These are phyloP conservation scores for Allomyces macrogynus DNA, from an alignment of 192 early-diverging fungal genomes.

Conservation along the genomic window DNA sequence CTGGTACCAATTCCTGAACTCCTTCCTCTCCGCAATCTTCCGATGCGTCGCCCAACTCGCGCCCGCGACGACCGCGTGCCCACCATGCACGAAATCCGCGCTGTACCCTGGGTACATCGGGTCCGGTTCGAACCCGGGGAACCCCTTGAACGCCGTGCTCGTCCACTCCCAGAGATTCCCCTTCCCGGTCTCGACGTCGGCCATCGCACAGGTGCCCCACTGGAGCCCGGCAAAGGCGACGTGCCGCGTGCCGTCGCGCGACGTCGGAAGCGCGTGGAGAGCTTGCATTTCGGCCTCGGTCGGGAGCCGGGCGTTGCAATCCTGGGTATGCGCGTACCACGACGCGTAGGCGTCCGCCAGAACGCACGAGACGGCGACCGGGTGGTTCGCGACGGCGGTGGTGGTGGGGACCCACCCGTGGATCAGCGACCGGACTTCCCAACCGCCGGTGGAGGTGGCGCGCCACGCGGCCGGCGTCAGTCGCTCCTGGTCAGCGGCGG, in stretches of 20 bases:
- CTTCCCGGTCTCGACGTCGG: conserved; percentile 14
- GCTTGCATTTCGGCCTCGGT: conserved; percentile 49
- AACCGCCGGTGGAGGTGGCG: no score
- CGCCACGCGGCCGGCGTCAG: no score
- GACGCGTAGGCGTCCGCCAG: conserved; percentile 53
- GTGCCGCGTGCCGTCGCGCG: conserved; percentile 39
- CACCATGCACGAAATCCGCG: conserved; percentile 72
- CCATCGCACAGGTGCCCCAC: conserved; percentile 1
- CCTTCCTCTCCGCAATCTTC: conserved; percentile 36
- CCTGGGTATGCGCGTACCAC: conserved; percentile 14
- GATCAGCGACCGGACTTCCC: no score
- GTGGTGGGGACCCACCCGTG: no score
- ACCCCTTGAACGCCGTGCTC: conserved; percentile 31
- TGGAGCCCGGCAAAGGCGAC: conserved; percentile 10
- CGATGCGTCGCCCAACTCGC: conserved; percentile 75
- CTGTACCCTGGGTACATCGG: conserved; percentile 74
- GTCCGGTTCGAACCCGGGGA: conserved; percentile 38
- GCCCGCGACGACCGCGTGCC: conserved; percentile 65
- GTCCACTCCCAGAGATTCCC: conserved; percentile 74
- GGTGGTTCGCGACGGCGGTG: no score
- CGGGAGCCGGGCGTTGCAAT: conserved; percentile 28
- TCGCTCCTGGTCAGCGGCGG: no score
- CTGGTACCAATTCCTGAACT: conserved; percentile 88
- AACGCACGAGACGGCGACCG: no score
- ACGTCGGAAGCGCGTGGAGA: conserved; percentile 31